Conservation (phyloP, 2,329 filamentous ascomycete genomes). For the Ophiostoma quercus region DNA sequence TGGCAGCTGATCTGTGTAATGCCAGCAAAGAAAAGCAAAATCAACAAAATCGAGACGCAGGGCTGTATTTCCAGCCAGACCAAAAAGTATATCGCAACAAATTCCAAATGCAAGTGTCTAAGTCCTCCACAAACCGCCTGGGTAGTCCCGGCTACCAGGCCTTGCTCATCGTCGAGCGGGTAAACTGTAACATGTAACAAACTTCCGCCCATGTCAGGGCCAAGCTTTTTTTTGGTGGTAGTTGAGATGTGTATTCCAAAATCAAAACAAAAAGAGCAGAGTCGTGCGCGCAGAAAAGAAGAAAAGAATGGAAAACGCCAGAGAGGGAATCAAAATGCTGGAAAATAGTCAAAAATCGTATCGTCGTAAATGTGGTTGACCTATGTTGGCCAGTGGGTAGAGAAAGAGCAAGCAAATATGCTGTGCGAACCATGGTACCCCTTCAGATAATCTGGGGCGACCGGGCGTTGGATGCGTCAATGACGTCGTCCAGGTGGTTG, state of each 20-base stretch:
- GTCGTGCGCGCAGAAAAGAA: slow-evolving; percentile 14
- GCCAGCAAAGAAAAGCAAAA: slow-evolving; percentile 9
- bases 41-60: slow-evolving; percentile 11
- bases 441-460: slow-evolving; percentile 54
- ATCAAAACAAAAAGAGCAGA: neutral
- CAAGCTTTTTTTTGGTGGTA: slow-evolving; percentile 3
- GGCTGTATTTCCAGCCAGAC: neutral
- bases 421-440: neutral
- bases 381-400: neutral
- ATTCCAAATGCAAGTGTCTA: neutral
- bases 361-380: slow-evolving; percentile 19
- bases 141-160: slow-evolving; percentile 19
- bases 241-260: slow-evolving; percentile 17
- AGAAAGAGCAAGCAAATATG: slow-evolving; percentile 8
- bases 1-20: neutral
- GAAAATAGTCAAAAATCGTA: slow-evolving; percentile 23
- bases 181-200: neutral
- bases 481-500: slow-evolving; percentile 95
- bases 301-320: slow-evolving; percentile 16
- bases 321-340: slow-evolving; percentile 20
- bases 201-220: slow-evolving; percentile 9
- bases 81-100: neutral
- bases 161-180: slow-evolving; percentile 5
- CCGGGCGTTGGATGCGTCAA: slow-evolving; percentile 70
- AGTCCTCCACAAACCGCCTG: slow-evolving; percentile 20